Evolutionary conservation across 1,139 yeast genomes (phyloP).

Genomic region (Hansenula lynferdii): DNA sequence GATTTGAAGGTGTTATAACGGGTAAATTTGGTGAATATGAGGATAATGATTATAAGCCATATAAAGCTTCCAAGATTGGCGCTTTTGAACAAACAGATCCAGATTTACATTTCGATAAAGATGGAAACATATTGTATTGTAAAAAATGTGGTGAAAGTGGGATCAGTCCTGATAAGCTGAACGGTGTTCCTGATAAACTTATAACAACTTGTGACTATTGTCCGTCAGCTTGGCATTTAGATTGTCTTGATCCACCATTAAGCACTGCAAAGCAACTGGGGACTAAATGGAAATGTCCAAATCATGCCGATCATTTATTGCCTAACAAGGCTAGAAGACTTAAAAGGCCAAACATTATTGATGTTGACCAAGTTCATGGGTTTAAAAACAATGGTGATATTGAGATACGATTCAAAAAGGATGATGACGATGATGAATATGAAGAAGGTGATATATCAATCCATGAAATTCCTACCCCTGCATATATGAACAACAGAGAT

Average conservation of each 20-base stretch:
- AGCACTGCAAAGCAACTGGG: slow-evolving; percentile 74
- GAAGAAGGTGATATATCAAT: slow-evolving; percentile 30
- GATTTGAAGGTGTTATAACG: slow-evolving; percentile 68
- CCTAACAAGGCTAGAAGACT: slow-evolving; percentile 35
- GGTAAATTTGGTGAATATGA: slow-evolving; percentile 69
- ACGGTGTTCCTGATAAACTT: slow-evolving; percentile 31
- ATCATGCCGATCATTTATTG: slow-evolving; percentile 63
- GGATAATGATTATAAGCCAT: slow-evolving; percentile 53
- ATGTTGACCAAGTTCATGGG: slow-evolving; percentile 55
- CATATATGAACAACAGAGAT: slow-evolving; percentile 36
- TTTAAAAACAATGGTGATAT: slow-evolving; percentile 64
- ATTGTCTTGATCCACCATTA: slow-evolving; percentile 77
- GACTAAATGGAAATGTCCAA: slow-evolving; percentile 90
- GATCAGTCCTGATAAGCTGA: slow-evolving; percentile 30
- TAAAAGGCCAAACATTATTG: slow-evolving; percentile 47
- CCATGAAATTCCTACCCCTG: slow-evolving; percentile 37
- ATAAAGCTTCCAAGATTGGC: slow-evolving; percentile 36
- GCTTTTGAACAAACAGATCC: slow-evolving; percentile 48
- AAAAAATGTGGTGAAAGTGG: slow-evolving; percentile 76
- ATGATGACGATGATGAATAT: slow-evolving; percentile 30
- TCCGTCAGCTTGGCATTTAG: slow-evolving; percentile 85
- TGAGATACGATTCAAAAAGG: slow-evolving; percentile 38
- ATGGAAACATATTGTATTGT: slow-evolving; percentile 55
- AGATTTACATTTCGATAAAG: slow-evolving; percentile 56
- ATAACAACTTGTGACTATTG: slow-evolving; percentile 85